Conservation (phyloP, 441 rosid genomes). For the Jatropha multifida region DNA sequence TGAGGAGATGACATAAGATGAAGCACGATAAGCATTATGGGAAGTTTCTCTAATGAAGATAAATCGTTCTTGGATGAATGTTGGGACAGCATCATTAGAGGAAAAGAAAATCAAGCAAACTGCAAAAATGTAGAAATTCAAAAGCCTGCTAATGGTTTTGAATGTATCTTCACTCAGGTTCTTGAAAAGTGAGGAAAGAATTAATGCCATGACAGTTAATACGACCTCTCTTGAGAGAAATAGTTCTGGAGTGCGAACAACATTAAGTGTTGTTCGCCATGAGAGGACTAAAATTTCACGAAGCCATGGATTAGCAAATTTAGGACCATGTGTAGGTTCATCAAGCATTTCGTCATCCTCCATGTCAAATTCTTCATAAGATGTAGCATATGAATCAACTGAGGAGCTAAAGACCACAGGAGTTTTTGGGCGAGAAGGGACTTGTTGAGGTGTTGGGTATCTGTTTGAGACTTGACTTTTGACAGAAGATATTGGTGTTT, state of each 20-base stretch:
- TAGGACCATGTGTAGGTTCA: slow-evolving; percentile 41
- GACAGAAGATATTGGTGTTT: slow-evolving; percentile 33
- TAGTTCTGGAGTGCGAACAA: slow-evolving; percentile 63
- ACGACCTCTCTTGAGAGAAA: slow-evolving; percentile 60
- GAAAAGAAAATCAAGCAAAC: slow-evolving; percentile 63
- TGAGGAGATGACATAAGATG: slow-evolving; percentile 62
- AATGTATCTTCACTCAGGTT: slow-evolving; percentile 30
- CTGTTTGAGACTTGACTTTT: slow-evolving; percentile 37
- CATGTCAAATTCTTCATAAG: slow-evolving; percentile 38
- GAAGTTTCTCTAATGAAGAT: slow-evolving; percentile 72
- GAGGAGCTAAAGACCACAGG: slow-evolving; percentile 32
- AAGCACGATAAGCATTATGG: slow-evolving; percentile 65
- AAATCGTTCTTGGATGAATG: slow-evolving; percentile 70
- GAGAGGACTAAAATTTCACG: slow-evolving; percentile 58
- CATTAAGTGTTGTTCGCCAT: slow-evolving; percentile 53
- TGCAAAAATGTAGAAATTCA: slow-evolving; percentile 64
- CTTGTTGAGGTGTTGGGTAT: slow-evolving; percentile 32
- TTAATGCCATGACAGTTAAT: slow-evolving; percentile 57
- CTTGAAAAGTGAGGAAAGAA: slow-evolving; percentile 57
- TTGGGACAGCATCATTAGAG: slow-evolving; percentile 68
- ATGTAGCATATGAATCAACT: slow-evolving; percentile 26
- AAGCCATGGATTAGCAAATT: slow-evolving; percentile 65
- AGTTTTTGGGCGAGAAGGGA: slow-evolving; percentile 29
- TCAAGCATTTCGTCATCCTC: slow-evolving; percentile 43
- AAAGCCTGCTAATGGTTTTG: slow-evolving; percentile 44